Evolutionary conservation across 2,329 filamentous ascomycete genomes (phyloP).

Genomic region (Lasiodiplodia gonubiensis): DNA sequence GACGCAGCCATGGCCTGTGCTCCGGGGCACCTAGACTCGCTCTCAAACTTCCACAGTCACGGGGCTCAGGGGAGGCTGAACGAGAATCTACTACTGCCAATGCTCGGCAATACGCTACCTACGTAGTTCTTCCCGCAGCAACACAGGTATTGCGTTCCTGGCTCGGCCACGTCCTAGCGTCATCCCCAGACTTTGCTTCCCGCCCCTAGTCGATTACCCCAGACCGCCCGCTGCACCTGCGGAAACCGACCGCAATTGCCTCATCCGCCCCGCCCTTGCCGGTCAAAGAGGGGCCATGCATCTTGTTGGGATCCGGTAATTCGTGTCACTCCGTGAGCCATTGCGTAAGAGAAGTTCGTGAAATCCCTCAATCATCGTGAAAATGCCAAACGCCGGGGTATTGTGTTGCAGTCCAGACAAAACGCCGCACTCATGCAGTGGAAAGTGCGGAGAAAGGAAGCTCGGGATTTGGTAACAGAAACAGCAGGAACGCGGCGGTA

Average conservation of each 20-base stretch:
- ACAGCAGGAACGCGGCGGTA: slow-evolving; percentile 26
- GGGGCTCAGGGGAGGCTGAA: slow-evolving; percentile 9
- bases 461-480: slow-evolving; percentile 29
- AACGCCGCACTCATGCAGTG: slow-evolving; percentile 27
- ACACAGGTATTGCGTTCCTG: slow-evolving; percentile 13
- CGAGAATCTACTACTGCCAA: slow-evolving; percentile 8
- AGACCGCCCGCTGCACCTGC: slow-evolving; percentile 3
- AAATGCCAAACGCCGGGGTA: slow-evolving; percentile 29
- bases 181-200: slow-evolving; percentile 20
- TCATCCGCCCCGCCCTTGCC: slow-evolving; percentile 4
- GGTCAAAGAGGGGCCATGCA: slow-evolving; percentile 11
- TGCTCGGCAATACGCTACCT: slow-evolving; percentile 22
- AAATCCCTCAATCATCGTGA: slow-evolving; percentile 24
- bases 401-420: slow-evolving; percentile 26
- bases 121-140: slow-evolving; percentile 14
- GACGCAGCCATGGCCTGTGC: not conserved
- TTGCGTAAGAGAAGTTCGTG: slow-evolving; percentile 23
- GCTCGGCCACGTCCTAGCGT: slow-evolving; percentile 20
- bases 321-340: slow-evolving; percentile 8
- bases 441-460: slow-evolving; percentile 24
- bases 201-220: slow-evolving; percentile 21
- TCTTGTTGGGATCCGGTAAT: slow-evolving; percentile 10
- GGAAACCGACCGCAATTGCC: slow-evolving; percentile 14
- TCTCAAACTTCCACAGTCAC: slow-evolving; percentile 4
- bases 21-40: not conserved